Evolutionary conservation across 1,139 yeast species (phyloP), one percentile per base, ranked within the genome.

Genomic region (Yamadazyma pseudoaaseri): DNA sequence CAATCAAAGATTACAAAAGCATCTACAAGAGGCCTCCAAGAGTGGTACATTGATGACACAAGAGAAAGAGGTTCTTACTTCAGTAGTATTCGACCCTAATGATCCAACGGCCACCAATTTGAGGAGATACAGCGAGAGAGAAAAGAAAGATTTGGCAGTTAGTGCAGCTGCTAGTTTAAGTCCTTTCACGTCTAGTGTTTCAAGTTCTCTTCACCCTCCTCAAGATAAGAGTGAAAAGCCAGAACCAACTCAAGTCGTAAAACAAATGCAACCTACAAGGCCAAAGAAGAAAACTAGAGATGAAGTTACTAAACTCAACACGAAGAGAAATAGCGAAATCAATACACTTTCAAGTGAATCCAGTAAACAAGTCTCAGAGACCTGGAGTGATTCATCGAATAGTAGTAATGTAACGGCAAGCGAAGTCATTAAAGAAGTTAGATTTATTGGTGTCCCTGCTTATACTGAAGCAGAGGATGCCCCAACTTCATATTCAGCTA

Each of bases 391-490:
- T 2, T 36, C 43, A n/a, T 33, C 36, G 11, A 41, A 37, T 20
- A 22, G 27, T 9, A 30, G 24, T 10, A 16, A 26, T n/a, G n/a
- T 26, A 4, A 9, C 5, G 9, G 11, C 16, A 9, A 20, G 31
- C 24, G 14, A 33, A 11, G 29, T 36, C 2, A 37, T 49, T 7
- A 76, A 73, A 42, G 70, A 58, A 40, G 81, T 76, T 5, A 52
- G 81, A 24, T 76, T 76, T 42, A 56, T 57, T 3, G 81, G 81
- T 1, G 81, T 76, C 3, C 66, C 75, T 1, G 73, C 63, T 33
- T 76, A 73, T 42, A 51, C 69, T 1, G 76, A 66, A 26, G 76
- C 69, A 7, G 82, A 76, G 48, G 82, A 76, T 54, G 76, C 75
- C 0, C 81, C 81, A 1, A 59, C 76, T 3, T 64, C 61, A 31